These are phyloP conservation scores for Cladorrhinum samala DNA, from an alignment of 495 filamentous ascomycete genomes.

Conservation along the genomic window DNA sequence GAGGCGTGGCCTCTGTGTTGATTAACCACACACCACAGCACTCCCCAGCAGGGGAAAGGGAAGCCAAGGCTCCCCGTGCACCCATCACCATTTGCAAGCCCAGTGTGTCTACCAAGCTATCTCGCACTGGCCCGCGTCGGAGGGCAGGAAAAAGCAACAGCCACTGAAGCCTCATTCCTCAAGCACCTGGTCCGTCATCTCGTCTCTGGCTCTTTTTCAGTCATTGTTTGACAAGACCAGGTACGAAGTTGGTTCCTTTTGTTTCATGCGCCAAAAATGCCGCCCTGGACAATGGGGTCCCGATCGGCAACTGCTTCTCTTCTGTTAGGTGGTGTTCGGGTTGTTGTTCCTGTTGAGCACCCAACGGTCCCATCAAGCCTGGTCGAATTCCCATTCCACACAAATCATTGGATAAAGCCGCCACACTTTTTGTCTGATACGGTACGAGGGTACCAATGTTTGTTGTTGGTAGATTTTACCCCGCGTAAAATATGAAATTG, in stretches of 20 bases:
- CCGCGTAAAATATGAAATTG: no score
- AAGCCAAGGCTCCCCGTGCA: background rate
- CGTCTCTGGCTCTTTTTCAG: background rate
- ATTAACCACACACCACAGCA: background rate
- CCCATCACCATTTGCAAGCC: background rate
- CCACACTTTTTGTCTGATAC: no score
- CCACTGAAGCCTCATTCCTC: slow-evolving; percentile 7
- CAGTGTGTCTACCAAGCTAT: background rate
- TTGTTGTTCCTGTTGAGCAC: no score
- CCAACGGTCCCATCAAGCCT: no score
- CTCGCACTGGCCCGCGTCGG: background rate
- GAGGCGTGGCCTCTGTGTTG: background rate
- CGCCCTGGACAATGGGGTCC: no score
- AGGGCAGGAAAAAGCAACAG: background rate
- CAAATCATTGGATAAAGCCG: no score
- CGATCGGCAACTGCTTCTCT: no score
- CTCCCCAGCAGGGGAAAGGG: background rate
- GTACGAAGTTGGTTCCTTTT: background rate
- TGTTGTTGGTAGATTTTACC: no score
- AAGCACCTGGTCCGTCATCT: slow-evolving; percentile 3
- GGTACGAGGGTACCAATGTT: no score
- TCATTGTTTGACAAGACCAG: background rate
- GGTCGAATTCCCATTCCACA: no score
- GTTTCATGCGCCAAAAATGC: background rate
- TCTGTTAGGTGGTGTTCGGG: no score